Evolutionary conservation across 352 stramenopile species (phyloP), one percentile per base, ranked within the genome.

Genomic region (Phytophthora rubi): DNA sequence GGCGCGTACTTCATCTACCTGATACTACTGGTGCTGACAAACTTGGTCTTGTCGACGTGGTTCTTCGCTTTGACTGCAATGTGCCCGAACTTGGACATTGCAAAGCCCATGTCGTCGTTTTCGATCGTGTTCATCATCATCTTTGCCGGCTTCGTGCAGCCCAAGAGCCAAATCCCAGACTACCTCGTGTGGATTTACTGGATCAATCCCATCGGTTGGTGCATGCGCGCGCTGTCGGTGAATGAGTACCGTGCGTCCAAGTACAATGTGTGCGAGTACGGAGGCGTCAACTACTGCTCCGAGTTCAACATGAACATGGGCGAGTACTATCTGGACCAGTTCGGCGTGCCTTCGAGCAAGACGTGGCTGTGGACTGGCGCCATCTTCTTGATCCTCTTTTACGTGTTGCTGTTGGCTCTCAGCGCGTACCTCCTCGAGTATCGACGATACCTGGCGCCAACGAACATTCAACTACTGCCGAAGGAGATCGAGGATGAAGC

Each of bases 191-290:
- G 32, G 45, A 28, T 64, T 0, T 64, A 64, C 18, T 64, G 58
- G 58, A 2, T 57, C 2, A 58, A 89, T 48, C 83, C 83, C 0
- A 78, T 90, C 49, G 65, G 65, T 2, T 90, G 79, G 76, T 77
- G 68, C 45, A 75, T 84, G 49, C 79, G 80, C 28, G 73, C 76
- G n/a, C 52, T 85, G 10, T 59, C 63, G 51, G 65, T 86, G 30
- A 86, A 86, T 45, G 67, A 88, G 66, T 88, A 83, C 59, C 68
- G 68, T 28, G 39, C 65, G 52, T 59, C 47, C 35, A 68, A 64
- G 49, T 81, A 74, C 59, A 53, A 79, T 32, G 60, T 75, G 13
- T 82, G 75, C 32, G 59, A 62, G 21, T 85, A 70, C 53, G 70
- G 70, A 26, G 73, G 66, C 18, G 39, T 78, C 9, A 52, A 85